A percentile compares a stretch with the other conserved stretches of the same genome.
These are phyloP conservation scores for Cronartium ribicola DNA, from an alignment of 1,284 basidiomycete genomes.

Conservation along the genomic window DNA sequence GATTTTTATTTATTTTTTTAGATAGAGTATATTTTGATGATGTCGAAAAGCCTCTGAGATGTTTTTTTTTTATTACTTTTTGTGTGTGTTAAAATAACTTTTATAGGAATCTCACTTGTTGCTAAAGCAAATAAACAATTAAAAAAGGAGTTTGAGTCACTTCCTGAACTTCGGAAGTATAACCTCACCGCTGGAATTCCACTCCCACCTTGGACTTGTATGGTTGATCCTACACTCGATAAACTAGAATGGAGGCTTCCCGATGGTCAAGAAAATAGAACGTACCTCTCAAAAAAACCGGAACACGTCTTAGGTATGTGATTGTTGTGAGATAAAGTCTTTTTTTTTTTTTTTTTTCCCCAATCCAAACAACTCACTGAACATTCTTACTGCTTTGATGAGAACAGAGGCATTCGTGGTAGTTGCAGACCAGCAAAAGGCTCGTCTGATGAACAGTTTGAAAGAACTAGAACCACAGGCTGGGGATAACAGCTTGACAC, in stretches of 20 bases:
- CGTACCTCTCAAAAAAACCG: constrained; percentile 8
- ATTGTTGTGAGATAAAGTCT: too few relatives aligned
- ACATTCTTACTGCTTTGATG: background rate
- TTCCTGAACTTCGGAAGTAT: constrained; percentile 2
- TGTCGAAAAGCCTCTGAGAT: background rate
- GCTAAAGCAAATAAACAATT: constrained; percentile 22
- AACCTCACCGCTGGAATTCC: constrained; percentile 2
- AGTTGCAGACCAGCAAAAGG: background rate
- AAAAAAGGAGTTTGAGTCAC: constrained; percentile 25
- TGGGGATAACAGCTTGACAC: constrained; percentile 11
- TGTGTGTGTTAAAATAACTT: background rate
- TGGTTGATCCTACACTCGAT: constrained; percentile 1
- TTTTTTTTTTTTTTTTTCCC: background rate
- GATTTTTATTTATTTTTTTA: background rate
- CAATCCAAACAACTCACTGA: background rate
- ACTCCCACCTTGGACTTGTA: constrained; percentile 16
- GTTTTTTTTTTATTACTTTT: background rate
- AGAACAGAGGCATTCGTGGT: constrained; percentile 21
- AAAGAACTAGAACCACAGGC: background rate
- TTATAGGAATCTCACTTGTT: constrained; percentile 10
- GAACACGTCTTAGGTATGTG: constrained; percentile 25
- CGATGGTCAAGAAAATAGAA: background rate
- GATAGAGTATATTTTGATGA: background rate
- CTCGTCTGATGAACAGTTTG: background rate
- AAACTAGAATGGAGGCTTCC: constrained; percentile 1